phyloP scores from a whole-genome alignment of 805 yeast genomes.

The Sugiyamaella qingdaonensis region DNA sequence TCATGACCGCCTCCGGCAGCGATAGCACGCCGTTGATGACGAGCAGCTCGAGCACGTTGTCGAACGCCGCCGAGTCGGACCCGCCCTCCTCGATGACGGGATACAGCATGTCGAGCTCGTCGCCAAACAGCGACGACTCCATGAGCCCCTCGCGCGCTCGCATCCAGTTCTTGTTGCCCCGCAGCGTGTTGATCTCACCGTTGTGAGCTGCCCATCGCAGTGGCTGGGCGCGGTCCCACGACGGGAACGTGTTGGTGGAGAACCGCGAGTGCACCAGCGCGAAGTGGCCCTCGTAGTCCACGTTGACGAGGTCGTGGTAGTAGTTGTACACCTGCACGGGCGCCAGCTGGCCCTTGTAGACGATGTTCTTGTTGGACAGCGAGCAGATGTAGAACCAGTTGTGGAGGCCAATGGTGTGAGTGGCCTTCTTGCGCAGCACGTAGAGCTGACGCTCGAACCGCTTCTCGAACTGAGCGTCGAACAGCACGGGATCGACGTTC shows the following conservation, averaged over 20 bases:
- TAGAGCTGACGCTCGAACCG: constrained; percentile 79
- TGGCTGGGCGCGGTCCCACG: constrained; percentile 99
- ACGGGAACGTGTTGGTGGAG: constrained; percentile 97
- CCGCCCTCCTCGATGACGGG: constrained; percentile 99
- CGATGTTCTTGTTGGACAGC: constrained; percentile 80
- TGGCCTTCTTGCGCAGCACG: constrained; percentile 81
- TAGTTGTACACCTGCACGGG: constrained; percentile 95
- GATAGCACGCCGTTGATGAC: constrained; percentile 89
- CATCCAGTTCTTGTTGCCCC: constrained; percentile 99
- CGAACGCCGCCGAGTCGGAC: constrained; percentile 96
- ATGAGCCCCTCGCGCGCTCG: constrained; percentile 97
- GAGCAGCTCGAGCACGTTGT: constrained; percentile 87
- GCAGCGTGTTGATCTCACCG: constrained; percentile 94
- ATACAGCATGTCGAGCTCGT: constrained; percentile 81
- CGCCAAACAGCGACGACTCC: constrained; percentile 83
- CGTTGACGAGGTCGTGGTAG: constrained; percentile 87
- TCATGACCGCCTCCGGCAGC: constrained; percentile 95
- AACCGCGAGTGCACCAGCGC: constrained; percentile 96
- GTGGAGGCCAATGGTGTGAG: constrained; percentile 87
- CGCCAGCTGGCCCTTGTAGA: constrained; percentile 95
- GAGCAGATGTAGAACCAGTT: constrained; percentile 98
- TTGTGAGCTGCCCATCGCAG: constrained; percentile 96
- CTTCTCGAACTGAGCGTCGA: constrained; percentile 52
- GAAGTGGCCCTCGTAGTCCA: constrained; percentile 90
- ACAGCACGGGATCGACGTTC: constrained; percentile 42